Evolutionary conservation across 2,329 filamentous ascomycete genomes (phyloP).

Genomic region (Ascochyta clinopodiicola): DNA sequence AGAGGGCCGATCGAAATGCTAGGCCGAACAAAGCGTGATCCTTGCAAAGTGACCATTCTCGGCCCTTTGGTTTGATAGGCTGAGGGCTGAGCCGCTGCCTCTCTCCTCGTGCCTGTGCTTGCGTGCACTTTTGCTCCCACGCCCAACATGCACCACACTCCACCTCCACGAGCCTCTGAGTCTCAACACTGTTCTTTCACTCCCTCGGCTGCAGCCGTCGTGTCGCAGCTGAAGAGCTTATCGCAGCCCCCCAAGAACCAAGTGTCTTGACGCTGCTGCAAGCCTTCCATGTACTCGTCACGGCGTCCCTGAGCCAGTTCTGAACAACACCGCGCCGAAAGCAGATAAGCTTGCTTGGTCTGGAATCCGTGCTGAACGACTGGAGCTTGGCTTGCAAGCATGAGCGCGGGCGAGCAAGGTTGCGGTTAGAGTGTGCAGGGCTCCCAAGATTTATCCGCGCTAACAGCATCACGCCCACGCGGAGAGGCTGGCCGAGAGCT

Average conservation of each 20-base stretch:
- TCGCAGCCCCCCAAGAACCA: conserved; percentile 1
- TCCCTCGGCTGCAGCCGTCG: background rate
- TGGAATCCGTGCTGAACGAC: conserved; percentile 21
- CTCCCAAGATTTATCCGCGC: conserved; percentile 17
- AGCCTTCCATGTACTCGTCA: conserved; percentile 14
- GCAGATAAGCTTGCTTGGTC: conserved; percentile 21
- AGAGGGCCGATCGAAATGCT: conserved; percentile 15
- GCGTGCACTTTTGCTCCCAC: conserved; percentile 8
- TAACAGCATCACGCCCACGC: conserved; percentile 11
- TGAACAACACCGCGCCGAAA: conserved; percentile 12
- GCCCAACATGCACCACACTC: conserved; percentile 2
- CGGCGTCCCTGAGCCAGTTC: conserved; percentile 23
- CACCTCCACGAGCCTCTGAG: background rate
- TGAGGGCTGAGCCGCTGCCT: conserved; percentile 12
- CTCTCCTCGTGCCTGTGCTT: background rate
- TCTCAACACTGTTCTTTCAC: background rate
- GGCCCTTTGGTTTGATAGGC: conserved; percentile 17
- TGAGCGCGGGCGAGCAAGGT: conserved; percentile 10
- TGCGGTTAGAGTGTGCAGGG: conserved; percentile 19
- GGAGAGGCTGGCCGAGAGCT: conserved; percentile 31
- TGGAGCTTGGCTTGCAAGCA: conserved; percentile 27
- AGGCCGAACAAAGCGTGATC: conserved; percentile 1
- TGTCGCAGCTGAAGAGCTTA: background rate
- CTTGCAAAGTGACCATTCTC: conserved; percentile 11
- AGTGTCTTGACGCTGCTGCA: conserved; percentile 22